Evolutionary conservation across 2,329 filamentous ascomycete genomes (phyloP).

Genomic region (Calonectria pseudoturangicola): DNA sequence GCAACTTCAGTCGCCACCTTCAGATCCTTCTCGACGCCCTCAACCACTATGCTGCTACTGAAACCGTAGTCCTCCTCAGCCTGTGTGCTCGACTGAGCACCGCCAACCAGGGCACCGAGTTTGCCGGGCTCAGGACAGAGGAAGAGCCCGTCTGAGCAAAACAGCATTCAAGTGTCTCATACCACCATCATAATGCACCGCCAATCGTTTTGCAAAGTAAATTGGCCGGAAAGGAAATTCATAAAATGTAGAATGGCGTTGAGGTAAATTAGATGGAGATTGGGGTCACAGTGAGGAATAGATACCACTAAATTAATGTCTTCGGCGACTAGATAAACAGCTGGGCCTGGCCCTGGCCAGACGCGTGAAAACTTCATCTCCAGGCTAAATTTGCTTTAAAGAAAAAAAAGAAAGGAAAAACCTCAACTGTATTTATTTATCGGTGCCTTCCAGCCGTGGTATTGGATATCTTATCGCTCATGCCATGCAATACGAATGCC

Average conservation of each 20-base stretch:
- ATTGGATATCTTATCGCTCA: slow-evolving; percentile 47
- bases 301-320: slow-evolving; percentile 53
- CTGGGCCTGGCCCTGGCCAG: background rate
- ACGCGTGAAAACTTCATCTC: background rate
- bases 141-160: slow-evolving; percentile 65
- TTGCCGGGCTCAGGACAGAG: slow-evolving; percentile 75
- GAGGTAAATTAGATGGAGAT: slow-evolving; percentile 42
- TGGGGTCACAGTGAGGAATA: slow-evolving; percentile 43
- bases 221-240: slow-evolving; percentile 11
- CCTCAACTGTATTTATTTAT: slow-evolving; percentile 50
- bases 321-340: background rate
- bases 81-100: slow-evolving; percentile 89
- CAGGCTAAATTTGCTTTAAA: slow-evolving; percentile 24
- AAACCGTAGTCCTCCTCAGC: slow-evolving; percentile 94
- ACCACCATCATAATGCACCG: too few species aligned
- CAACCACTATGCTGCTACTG: slow-evolving; percentile 97
- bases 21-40: slow-evolving; percentile 95
- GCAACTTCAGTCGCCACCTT: slow-evolving; percentile 92
- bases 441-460: slow-evolving; percentile 36
- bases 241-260: slow-evolving; percentile 47
- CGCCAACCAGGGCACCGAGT: slow-evolving; percentile 85
- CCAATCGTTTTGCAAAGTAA: background rate
- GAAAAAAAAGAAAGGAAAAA: slow-evolving; percentile 39
- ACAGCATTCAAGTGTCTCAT: background rate
- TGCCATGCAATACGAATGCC: slow-evolving; percentile 40